Base-by-base conservation (phyloP, 2,329 filamentous ascomycete species). In the Trichoderma oligosporum region DNA sequence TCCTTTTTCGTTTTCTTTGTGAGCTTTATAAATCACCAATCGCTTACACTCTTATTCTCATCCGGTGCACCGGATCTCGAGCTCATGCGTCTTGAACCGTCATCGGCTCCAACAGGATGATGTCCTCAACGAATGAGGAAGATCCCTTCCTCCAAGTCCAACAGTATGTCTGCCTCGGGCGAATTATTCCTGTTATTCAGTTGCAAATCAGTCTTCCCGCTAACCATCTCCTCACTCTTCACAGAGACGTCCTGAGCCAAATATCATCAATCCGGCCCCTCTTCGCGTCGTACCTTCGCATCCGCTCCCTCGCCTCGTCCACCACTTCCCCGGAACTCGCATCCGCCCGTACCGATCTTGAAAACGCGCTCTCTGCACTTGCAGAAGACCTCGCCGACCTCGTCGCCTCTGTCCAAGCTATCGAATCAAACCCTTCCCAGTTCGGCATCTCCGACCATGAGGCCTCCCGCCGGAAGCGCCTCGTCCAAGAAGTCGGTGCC, bases 271-370 rank as follows among this genome's bases (percentile, higher is more conserved):
- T 90, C 53, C 87, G 93, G 8, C 87, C 92, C 52, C 85, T 97
- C 57, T 97, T 97, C 79, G 86, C 89, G 62, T 97, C 92, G 14
- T 99, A 96, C 78, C 83, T 96, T 41, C 93, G 94, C 69, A 99
- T 99, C 75, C 90, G 91, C 68, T 94, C 91, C 44, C 86, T 96
- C 24, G 83, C 86, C 59, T 86, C 86, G 38, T 82, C 83, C 7
- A 76, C 86, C 12, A 79, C 80, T 41, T 92, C 89, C 16, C 91
- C 91, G 11, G 94, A 99, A 71, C 89, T 99, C 59, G 83, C 89
- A 68, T 85, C 87, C 52, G 93, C 88, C 44, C 82, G 86, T 56
- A 70, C 82, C 56, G 88, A 92, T 64, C 85, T 94, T 66, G 78
- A 83, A 62, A 65, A 74, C 31, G 77, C 87, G 22, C 82, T 94